phyloP scores from a whole-genome alignment of 2,329 filamentous ascomycete species.

The Thielaviopsis euricoi region DNA sequence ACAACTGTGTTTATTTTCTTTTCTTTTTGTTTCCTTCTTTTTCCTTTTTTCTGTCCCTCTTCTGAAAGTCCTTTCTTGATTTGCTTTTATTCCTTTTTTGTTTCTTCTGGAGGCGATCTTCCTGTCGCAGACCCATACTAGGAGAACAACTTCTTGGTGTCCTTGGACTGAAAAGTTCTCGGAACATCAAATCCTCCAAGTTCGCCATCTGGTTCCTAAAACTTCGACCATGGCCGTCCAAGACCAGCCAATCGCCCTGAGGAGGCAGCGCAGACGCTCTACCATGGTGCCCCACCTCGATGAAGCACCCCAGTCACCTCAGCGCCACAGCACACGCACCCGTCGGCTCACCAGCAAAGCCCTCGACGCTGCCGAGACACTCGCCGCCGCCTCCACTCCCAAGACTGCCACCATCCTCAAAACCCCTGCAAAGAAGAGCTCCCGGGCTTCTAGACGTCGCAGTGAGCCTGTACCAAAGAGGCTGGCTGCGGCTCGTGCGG shows the following conservation, averaged over 20 bases:
- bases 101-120: too few species aligned
- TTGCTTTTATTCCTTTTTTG: neutral
- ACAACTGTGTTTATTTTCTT: neutral
- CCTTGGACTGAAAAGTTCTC: neutral
- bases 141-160: neutral
- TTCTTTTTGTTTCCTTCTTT: neutral
- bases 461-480: neutral
- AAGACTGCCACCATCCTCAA: neutral
- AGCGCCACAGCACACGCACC: conserved; percentile 9
- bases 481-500: conserved; percentile 28
- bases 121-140: neutral
- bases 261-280: conserved; percentile 4
- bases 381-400: neutral
- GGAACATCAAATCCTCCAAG: too few species aligned
- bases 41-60: neutral
- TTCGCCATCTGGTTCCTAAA: neutral
- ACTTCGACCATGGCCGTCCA: conserved; percentile 5
- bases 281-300: conserved; percentile 2
- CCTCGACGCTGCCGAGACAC: neutral
- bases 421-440: neutral
- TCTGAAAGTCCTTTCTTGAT: neutral
- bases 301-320: conserved; percentile 1
- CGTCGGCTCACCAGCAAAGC: conserved; percentile 6
- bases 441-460: neutral
- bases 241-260: conserved; percentile 4